Evolutionary conservation across 2,329 filamentous ascomycete species (phyloP), one percentile per base, ranked within the genome.

Genomic region (Pseudocercospora pini-densiflorae): DNA sequence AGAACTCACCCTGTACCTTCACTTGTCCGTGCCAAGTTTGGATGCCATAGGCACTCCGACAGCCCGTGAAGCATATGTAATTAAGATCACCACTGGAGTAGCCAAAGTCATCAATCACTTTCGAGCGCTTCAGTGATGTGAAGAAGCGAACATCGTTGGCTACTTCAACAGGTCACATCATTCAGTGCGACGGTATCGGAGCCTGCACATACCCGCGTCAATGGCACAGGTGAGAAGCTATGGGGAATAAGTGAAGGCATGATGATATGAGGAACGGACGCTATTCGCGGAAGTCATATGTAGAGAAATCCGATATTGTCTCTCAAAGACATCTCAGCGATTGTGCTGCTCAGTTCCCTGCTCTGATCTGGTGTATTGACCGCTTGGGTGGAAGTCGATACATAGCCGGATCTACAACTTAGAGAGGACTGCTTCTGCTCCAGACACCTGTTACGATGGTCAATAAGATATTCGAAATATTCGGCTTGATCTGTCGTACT

Each of bases 401-500:
- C 47, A 14, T 43, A 19, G 14, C 9, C 58, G 45, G 21, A 24
- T 43, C 45, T 68, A 75, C 54, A 75, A 51, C 69, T 74, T 75
- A 23, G 72, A 68, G 7, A 75, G 69, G 21, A 75, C 62, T 4
- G 70, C 68, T 6, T 75, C 73, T 19, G 70, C 73, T 24, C 73
- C 71, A 49, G 72, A 73, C 3, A 74, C 72, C 71, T 72, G 33
- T 16, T 14, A n/a, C 10, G 7, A 21, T 43, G 27, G 49, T 68
- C 21, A 65, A 59, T 27, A 64, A 43, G 59, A 19, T 29, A 21
- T 16, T n/a, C 21, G n/a, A 4, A 23, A 7, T 12, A 5, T 23
- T 21, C 10, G 43, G 31, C 23, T 47, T 7, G 6, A 1, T 3
- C 5, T 53, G 27, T 75, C 80, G 77, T 73, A 84, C 84, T 60